Conservation (phyloP, 2,329 filamentous ascomycete species). For the Emericellopsis cladophorae region DNA sequence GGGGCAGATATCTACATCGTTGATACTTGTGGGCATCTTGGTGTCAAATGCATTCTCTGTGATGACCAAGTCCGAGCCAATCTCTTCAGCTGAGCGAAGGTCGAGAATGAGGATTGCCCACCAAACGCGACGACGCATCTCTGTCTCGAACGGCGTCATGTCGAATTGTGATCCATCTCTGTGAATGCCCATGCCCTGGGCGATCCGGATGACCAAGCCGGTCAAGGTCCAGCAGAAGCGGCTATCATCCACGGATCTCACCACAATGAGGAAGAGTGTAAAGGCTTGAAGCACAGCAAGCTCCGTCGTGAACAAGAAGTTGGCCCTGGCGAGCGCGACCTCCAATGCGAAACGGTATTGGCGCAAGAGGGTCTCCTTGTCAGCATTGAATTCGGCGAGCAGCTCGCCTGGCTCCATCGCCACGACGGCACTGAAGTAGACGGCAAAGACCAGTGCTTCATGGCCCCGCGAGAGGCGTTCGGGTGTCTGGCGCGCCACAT, state of each 20-base stretch:
- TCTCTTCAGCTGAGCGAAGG: constrained; percentile 38
- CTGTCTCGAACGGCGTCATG: constrained; percentile 43
- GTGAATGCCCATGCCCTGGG: constrained; percentile 47
- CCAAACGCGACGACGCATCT: constrained; percentile 49
- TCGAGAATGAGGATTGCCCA: constrained; percentile 48
- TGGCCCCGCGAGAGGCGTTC: constrained; percentile 41
- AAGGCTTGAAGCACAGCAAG: constrained; percentile 45
- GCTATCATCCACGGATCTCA: constrained; percentile 32
- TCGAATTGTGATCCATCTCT: constrained; percentile 37
- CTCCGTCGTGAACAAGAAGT: constrained; percentile 44
- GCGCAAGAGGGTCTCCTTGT: constrained; percentile 28
- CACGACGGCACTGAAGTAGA: constrained; percentile 45
- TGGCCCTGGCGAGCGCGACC: constrained; percentile 42
- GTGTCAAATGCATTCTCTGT: constrained; percentile 30
- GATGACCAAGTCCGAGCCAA: constrained; percentile 33
- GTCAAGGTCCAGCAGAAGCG: constrained; percentile 49
- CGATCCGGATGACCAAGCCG: constrained; percentile 43
- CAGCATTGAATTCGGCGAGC: constrained; percentile 26
- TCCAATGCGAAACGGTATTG: constrained; percentile 42
- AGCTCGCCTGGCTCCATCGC: constrained; percentile 51
- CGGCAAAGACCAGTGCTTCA: constrained; percentile 51
- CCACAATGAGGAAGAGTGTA: constrained; percentile 38
- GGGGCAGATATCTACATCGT: constrained; percentile 33
- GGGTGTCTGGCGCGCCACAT: constrained; percentile 46
- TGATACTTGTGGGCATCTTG: constrained; percentile 33